phyloP scores from a whole-genome alignment of 495 filamentous ascomycete species.

The Podospora tetraspora region DNA sequence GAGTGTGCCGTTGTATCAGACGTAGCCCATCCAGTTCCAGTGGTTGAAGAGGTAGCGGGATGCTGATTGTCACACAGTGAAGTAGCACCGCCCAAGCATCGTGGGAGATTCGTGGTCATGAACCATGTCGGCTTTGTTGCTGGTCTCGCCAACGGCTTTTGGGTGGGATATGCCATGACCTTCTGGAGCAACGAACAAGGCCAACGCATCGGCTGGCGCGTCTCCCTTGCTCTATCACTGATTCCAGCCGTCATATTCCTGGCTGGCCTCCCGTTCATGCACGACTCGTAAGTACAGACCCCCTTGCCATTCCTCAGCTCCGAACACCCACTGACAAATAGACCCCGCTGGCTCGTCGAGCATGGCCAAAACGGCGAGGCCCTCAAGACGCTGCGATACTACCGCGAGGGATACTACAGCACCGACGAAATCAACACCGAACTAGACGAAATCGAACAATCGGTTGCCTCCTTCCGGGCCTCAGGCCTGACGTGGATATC shows the following conservation, averaged over 20 bases:
- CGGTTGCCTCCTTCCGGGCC: constrained; percentile 29
- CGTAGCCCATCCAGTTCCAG: constrained; percentile 22
- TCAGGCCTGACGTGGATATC: constrained; percentile 34
- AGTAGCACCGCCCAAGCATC: constrained; percentile 46
- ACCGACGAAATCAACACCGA: constrained; percentile 33
- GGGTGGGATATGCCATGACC: constrained; percentile 44
- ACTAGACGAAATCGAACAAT: constrained; percentile 33
- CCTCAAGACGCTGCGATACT: constrained; percentile 35
- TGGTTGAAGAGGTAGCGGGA: not conserved
- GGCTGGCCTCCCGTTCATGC: constrained; percentile 42
- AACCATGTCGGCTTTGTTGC: constrained; percentile 54
- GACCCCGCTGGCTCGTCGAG: constrained; percentile 48
- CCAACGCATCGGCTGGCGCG: constrained; percentile 40
- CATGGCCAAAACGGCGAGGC: constrained; percentile 37
- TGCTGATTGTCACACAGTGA: constrained; percentile 35
- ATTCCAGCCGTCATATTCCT: constrained; percentile 43
- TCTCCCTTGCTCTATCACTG: constrained; percentile 41
- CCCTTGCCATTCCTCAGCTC: not conserved
- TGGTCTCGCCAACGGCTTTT: constrained; percentile 49
- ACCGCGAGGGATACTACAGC: constrained; percentile 40
- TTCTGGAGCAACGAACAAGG: constrained; percentile 35
- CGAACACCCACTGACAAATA: constrained; percentile 13
- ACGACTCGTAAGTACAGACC: constrained; percentile 40
- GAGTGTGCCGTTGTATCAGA: constrained; percentile 54
- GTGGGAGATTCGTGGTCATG: constrained; percentile 51